These are phyloP conservation scores for Annulohypoxylon truncatum DNA, from an alignment of 2,329 filamentous ascomycete genomes.

Conservation along the genomic window DNA sequence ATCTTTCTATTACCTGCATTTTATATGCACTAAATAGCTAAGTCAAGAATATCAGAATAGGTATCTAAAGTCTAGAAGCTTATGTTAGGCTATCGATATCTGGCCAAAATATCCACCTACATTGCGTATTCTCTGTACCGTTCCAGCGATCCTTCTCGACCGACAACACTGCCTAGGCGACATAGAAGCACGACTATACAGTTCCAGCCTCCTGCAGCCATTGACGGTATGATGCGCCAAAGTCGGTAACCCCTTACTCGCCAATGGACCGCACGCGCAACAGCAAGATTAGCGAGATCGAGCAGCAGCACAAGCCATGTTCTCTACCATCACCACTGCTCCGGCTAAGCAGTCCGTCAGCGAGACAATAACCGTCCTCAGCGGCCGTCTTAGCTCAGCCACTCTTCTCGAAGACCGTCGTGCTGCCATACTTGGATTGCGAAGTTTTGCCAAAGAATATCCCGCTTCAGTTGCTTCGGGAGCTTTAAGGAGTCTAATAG, in stretches of 20 bases:
- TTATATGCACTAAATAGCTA: slow-evolving; percentile 6
- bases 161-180: not conserved
- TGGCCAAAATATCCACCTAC: slow-evolving; percentile 28
- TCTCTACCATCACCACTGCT: slow-evolving; percentile 71
- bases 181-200: slow-evolving; percentile 1
- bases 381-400: slow-evolving; percentile 85
- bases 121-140: not conserved
- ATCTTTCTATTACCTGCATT: slow-evolving; percentile 1
- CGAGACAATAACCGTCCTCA: slow-evolving; percentile 92
- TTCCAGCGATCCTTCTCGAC: not conserved
- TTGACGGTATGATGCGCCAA: slow-evolving; percentile 42
- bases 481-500: slow-evolving; percentile 88
- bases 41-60: not conserved
- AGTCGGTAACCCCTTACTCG: slow-evolving; percentile 41
- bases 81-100: slow-evolving; percentile 27
- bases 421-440: slow-evolving; percentile 89
- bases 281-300: slow-evolving; percentile 37
- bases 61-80: not conserved
- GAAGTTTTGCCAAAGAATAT: slow-evolving; percentile 96
- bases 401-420: slow-evolving; percentile 94
- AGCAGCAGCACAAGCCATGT: slow-evolving; percentile 60
- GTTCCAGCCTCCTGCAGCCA: not conserved
- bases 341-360: slow-evolving; percentile 96
- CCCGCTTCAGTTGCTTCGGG: slow-evolving; percentile 96
- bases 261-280: slow-evolving; percentile 49